A percentile compares a stretch with the other conserved stretches of the same genome.
Evolutionary conservation across 768 basidiomycete genomes (phyloP).

Genomic region (Fomitopsis serialis): DNA sequence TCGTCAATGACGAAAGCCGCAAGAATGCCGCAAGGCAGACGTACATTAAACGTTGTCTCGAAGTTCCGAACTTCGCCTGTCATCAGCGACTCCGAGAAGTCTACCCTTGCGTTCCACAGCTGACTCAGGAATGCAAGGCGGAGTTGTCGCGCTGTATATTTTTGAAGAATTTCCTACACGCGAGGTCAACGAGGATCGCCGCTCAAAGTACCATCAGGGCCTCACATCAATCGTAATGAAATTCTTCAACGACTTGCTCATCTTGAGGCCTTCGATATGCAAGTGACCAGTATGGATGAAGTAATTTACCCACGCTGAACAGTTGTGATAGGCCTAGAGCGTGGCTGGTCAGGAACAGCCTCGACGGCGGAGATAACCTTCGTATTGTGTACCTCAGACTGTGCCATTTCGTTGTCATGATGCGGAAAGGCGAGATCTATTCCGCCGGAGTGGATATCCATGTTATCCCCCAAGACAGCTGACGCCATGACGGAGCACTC

Average conservation of each 20-base stretch:
- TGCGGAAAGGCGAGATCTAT: conserved; percentile 98
- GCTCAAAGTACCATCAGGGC: background rate
- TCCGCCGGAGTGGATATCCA: conserved; percentile 98
- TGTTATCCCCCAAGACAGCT: conserved; percentile 79
- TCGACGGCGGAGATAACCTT: background rate
- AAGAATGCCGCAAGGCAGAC: conserved; percentile 18
- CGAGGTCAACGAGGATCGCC: background rate
- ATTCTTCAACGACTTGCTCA: conserved; percentile 99
- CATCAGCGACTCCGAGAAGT: conserved; percentile 90
- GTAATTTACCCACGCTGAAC: conserved; percentile 94
- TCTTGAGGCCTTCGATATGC: conserved; percentile 97
- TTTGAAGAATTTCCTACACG: conserved; percentile 75
- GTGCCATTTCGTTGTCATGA: conserved; percentile 98
- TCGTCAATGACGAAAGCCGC: background rate
- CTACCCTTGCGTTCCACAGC: conserved; percentile 88
- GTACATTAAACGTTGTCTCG: conserved; percentile 81
- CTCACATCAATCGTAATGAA: conserved; percentile 94
- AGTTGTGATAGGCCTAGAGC: conserved; percentile 84
- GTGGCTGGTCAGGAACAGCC: conserved; percentile 2
- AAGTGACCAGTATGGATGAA: conserved; percentile 98
- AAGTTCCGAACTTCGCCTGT: conserved; percentile 82
- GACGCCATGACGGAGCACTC: conserved; percentile 99
- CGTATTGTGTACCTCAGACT: conserved; percentile 67
- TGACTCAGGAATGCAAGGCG: conserved; percentile 89
- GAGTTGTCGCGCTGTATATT: conserved; percentile 81